Percentiles rank a stretch among this genome's conserved stretches.
Conservation (phyloP, 108 stramenopile species). For the Nannochloropsis granulata region DNA sequence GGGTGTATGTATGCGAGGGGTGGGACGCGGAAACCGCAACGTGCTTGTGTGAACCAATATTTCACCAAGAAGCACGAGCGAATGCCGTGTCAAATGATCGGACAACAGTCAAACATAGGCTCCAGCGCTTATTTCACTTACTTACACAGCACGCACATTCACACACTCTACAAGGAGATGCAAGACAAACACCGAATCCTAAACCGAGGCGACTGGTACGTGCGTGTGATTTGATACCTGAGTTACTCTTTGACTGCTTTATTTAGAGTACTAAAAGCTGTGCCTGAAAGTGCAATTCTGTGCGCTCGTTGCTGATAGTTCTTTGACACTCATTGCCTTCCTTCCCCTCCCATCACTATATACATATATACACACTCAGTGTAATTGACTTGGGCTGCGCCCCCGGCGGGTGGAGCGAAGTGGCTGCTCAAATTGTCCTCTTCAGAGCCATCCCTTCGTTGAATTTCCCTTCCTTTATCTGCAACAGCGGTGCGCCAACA, state of each 20-base stretch:
- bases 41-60: too few species aligned
- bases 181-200: background rate
- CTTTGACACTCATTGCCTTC: background rate
- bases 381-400: background rate
- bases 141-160: too few species aligned
- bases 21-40: too few species aligned
- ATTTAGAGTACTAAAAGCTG: too few species aligned
- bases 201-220: background rate
- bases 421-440: background rate
- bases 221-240: background rate
- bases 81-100: too few species aligned
- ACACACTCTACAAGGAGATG: background rate
- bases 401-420: background rate
- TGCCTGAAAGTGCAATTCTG: too few species aligned
- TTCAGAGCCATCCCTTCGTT: background rate
- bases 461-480: background rate
- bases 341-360: background rate
- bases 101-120: too few species aligned
- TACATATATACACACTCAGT: background rate
- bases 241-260: too few species aligned
- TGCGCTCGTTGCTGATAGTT: background rate
- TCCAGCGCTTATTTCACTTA: too few species aligned
- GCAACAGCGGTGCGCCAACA: background rate
- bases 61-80: too few species aligned
- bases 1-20: too few species aligned